Evolutionary conservation across 192 early-diverging fungal species (phyloP), one percentile per base, ranked within the genome.

Genomic region (Lobosporangium transversale): DNA sequence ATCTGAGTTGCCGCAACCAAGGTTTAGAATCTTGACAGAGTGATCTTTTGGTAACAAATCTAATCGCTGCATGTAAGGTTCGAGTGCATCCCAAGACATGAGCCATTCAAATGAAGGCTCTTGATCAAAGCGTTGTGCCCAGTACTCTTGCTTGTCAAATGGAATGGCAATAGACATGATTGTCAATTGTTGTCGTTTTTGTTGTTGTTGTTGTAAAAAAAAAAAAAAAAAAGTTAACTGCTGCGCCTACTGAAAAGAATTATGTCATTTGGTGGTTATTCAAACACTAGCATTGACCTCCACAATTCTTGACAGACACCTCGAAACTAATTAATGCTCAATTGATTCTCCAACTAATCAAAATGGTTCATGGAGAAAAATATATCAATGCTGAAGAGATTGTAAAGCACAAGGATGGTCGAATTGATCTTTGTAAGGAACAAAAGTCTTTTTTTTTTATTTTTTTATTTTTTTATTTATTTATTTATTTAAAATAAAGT

Each of bases 61-160:
- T 8, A 62, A 11, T 0, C 11, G 33, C 9, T 42, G 51, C 53
- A 70, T 53, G 0, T 31, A 27, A 18, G 68, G 68, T 44, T 62
- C 68, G 14, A 70, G 68, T 14, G 62, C 58, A 21, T 58, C 29
- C 68, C 68, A 70, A 40, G 68, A 49, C 68, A 70, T 62, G 40
- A 70, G 59, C 68, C 68, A 70, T 61, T 70, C 68, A 32, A 70
- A 70, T 14, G 68, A 40, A 14, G 29, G 52, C 31, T 70, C 68
- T 10, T 62, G 35, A 14, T 26, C 52, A 17, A 70, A 70, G 18
- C 68, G 58, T 20, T 57, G 23, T 21, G 68, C 35, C 68, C 68
- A 70, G 52, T 70, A 70, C 43, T 62, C 68, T 26, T 61, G 58
- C 18, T 45, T 29, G 40, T 70, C 68, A 42, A 70, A 70, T 21